phyloP scores from a whole-genome alignment of 2,329 filamentous ascomycete genomes.

The Corniculantispora saksenae region DNA sequence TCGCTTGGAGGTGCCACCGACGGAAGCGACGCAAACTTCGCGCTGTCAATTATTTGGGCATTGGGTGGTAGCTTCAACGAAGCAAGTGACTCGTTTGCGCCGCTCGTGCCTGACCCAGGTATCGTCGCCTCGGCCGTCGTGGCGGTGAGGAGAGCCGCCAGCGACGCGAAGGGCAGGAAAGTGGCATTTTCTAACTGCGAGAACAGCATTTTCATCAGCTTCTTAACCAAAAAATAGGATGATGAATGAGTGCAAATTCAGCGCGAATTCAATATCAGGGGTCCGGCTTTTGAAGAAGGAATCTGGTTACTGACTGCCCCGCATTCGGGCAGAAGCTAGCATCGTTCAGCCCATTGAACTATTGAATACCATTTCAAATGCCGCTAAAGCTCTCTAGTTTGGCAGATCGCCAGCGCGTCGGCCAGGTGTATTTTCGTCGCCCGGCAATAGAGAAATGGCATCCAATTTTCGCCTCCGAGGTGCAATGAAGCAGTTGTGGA shows the following conservation, averaged over 20 bases:
- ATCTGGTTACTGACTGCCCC: neutral
- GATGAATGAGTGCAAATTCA: neutral
- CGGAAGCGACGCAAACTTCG: neutral
- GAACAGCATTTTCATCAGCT: neutral
- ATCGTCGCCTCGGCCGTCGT: neutral
- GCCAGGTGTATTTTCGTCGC: no score
- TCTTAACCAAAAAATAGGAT: neutral
- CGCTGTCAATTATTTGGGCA: neutral
- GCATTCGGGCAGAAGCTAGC: neutral
- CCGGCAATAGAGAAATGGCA: no score
- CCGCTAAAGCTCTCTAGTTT: neutral
- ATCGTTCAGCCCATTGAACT: neutral
- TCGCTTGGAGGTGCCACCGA: slow-evolving; percentile 25
- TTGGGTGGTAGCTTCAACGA: neutral
- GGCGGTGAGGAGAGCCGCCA: slow-evolving; percentile 5
- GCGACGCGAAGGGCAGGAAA: slow-evolving; percentile 1
- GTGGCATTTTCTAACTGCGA: neutral
- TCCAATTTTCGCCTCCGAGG: no score
- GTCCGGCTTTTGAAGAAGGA: neutral
- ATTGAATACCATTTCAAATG: neutral
- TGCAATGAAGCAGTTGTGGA: no score
- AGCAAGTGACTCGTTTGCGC: neutral
- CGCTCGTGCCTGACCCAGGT: neutral
- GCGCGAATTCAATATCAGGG: neutral
- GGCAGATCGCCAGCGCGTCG: neutral